Conservation (phyloP, 352 stramenopile genomes). For the Thalassiosira allenii region DNA sequence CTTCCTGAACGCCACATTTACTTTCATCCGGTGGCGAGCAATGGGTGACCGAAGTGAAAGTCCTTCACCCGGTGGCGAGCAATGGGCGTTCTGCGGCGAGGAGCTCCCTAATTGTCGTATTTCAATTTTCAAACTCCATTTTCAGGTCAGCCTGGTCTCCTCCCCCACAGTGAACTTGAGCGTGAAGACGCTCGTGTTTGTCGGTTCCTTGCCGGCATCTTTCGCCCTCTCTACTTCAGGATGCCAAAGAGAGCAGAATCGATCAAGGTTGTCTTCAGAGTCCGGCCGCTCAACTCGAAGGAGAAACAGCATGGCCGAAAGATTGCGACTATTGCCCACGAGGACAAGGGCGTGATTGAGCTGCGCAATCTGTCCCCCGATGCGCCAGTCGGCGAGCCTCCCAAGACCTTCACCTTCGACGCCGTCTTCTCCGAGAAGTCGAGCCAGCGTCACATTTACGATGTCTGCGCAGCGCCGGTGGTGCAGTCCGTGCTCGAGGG, state of each 20-base stretch:
- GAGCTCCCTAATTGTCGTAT: no score
- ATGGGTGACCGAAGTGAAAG: no score
- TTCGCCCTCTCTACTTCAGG: no score
- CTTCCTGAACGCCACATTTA: no score
- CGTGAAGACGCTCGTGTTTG: no score
- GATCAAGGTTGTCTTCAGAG: conserved; percentile 96
- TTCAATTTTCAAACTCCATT: no score
- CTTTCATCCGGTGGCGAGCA: no score
- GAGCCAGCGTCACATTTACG: conserved; percentile 93
- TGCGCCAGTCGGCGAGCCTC: conserved; percentile 32
- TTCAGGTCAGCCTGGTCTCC: no score
- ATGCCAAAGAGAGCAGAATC: conserved; percentile 83
- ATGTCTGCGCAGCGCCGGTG: conserved; percentile 90
- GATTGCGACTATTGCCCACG: conserved; percentile 89
- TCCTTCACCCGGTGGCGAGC: no score
- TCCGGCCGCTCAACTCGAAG: conserved; percentile 94
- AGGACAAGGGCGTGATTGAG: conserved; percentile 90
- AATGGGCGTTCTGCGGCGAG: no score
- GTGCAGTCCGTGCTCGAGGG: conserved; percentile 93
- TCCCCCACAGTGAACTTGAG: no score
- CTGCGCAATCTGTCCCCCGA: conserved; percentile 88
- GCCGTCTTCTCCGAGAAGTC: conserved; percentile 93
- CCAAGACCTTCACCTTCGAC: conserved; percentile 98
- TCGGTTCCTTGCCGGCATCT: no score
- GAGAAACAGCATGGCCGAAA: conserved; percentile 93